phyloP scores from a whole-genome alignment of 352 stramenopile genomes.

The Plasmopara muralis region DNA sequence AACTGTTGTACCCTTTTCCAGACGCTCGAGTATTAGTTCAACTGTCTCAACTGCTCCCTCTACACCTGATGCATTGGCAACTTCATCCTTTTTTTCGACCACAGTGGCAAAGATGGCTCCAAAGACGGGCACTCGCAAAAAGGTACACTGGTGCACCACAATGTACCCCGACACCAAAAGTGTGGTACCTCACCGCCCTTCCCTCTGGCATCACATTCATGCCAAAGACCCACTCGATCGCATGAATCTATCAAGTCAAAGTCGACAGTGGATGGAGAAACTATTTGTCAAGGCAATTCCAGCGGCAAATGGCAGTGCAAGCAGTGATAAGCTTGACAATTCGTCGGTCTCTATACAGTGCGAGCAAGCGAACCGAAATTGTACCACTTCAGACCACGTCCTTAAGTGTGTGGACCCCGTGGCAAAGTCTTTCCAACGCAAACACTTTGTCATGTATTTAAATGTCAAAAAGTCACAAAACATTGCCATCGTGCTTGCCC shows the following conservation, averaged over 20 bases:
- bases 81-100: conserved; percentile 27
- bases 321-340: conserved; percentile 9
- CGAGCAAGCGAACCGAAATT: neutral
- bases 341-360: neutral
- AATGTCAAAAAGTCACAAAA: conserved; percentile 85
- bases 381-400: neutral
- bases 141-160: conserved; percentile 70
- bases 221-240: conserved; percentile 17
- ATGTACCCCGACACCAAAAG: conserved; percentile 25
- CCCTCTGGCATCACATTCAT: conserved; percentile 46
- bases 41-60: conserved; percentile 23
- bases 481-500: conserved; percentile 70
- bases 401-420: too few relatives aligned
- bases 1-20: conserved; percentile 18
- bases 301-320: conserved; percentile 14
- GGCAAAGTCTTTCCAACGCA: conserved; percentile 20
- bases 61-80: conserved; percentile 25
- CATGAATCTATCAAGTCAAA: conserved; percentile 54
- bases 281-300: conserved; percentile 59
- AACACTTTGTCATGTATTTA: conserved; percentile 56
- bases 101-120: conserved; percentile 7
- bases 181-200: conserved; percentile 26
- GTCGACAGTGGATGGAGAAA: conserved; percentile 58
- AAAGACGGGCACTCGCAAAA: conserved; percentile 60
- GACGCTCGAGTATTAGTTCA: conserved; percentile 36